A percentile compares a stretch with the other conserved stretches of the same genome.
Evolutionary conservation across 257 asterid genomes (phyloP).

Genomic region (Solanum clarkiae): DNA sequence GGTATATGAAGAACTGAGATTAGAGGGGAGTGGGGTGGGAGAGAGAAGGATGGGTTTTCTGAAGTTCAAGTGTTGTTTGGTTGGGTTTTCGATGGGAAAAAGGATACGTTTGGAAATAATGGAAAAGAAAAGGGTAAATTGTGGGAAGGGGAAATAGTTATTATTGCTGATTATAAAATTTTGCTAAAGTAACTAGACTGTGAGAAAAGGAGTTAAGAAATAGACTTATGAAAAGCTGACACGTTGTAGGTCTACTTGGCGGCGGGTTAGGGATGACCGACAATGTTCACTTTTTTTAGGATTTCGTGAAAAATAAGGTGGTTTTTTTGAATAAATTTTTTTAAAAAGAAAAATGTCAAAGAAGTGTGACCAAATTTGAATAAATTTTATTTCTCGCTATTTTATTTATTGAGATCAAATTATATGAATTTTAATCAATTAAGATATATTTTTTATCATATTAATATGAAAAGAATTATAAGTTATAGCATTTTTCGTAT

Average conservation of each 20-base stretch:
- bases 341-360: not conserved
- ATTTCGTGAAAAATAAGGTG: not conserved
- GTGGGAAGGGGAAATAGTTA: not conserved
- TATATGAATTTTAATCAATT: too few species aligned
- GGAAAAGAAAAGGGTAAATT: constrained; percentile 15
- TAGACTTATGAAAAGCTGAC: not conserved
- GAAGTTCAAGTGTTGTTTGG: constrained; percentile 1
- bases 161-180: not conserved
- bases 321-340: not conserved
- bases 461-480: too few species aligned
- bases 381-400: too few species aligned
- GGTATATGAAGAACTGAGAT: not conserved
- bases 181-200: not conserved
- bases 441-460: too few species aligned
- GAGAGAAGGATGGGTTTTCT: constrained; percentile 8
- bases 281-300: not conserved
- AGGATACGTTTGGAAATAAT: constrained; percentile 28
- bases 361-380: not conserved
- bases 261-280: not conserved
- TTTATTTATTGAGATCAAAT: too few species aligned
- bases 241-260: not conserved
- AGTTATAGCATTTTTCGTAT: too few species aligned
- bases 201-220: not conserved
- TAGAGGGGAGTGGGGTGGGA: not conserved
- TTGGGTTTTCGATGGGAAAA: constrained; percentile 14